A percentile compares a stretch with the other conserved stretches of the same genome.
Conservation (phyloP, 495 filamentous ascomycete species). For the Xylaria intraflava region DNA sequence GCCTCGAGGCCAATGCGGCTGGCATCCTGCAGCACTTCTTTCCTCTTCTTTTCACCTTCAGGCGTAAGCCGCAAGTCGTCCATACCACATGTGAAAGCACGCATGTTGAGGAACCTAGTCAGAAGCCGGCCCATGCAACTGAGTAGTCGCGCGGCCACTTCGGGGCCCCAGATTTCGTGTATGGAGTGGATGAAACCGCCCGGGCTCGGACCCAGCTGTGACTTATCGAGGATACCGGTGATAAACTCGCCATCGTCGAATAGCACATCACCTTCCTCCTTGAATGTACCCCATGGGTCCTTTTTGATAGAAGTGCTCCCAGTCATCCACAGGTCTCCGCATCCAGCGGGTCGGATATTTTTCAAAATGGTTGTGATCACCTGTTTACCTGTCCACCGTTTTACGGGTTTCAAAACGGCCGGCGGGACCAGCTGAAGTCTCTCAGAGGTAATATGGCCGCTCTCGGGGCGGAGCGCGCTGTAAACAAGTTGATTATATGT, state of each 20-base stretch:
- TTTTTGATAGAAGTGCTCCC: conserved; percentile 69
- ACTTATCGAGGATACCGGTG: conserved; percentile 90
- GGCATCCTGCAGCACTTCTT: conserved; percentile 61
- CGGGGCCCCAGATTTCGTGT: conserved; percentile 89
- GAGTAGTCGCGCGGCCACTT: conserved; percentile 73
- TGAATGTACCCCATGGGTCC: conserved; percentile 60
- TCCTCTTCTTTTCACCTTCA: conserved; percentile 66
- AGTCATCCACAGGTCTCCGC: conserved; percentile 70
- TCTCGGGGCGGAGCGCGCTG: conserved; percentile 80
- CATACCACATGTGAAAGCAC: conserved; percentile 94
- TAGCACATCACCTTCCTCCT: conserved; percentile 68
- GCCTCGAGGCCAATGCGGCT: conserved; percentile 72
- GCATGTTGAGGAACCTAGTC: conserved; percentile 84
- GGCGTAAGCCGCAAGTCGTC: conserved; percentile 86
- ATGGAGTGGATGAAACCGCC: conserved; percentile 88
- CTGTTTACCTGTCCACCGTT: conserved; percentile 97
- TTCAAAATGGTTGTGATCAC: conserved; percentile 87
- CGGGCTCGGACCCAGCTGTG: conserved; percentile 79
- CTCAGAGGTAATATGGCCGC: conserved; percentile 62
- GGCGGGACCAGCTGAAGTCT: conserved; percentile 74
- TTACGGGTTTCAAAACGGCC: conserved; percentile 71
- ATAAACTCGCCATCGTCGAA: conserved; percentile 84
- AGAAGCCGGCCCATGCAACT: conserved; percentile 84
- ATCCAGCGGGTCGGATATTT: conserved; percentile 73
- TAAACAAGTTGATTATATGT: conserved; percentile 92